Evolutionary conservation across 257 asterid genomes (phyloP), one percentile per base, ranked within the genome.

Genomic region (Asclepias syriaca): DNA sequence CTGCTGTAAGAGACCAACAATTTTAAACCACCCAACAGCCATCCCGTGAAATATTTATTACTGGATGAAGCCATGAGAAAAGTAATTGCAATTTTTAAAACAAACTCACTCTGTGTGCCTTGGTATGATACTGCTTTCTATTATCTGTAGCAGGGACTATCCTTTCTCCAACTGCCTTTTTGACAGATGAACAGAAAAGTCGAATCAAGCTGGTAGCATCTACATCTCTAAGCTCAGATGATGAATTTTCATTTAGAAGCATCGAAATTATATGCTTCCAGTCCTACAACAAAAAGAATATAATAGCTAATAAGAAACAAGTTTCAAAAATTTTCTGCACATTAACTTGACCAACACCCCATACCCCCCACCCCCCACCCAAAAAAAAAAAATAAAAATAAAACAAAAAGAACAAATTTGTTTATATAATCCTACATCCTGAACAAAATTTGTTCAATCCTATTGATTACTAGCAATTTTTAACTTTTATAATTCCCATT

Each of bases 91-190:
- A 34, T 50, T 68, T 51, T 39, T 24, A 21, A 51, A 53, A 19
- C 53, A 50, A 60, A 74, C 85, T 78, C 78, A 87, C 98, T 86
- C 83, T 87, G 75, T 93, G 98, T 77, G 92, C 96, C 77, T 89
- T 93, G 74, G 86, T 89, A 45, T 77, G 75, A 74, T 90, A 86
- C 40, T 86, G 94, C 76, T 84, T 90, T 84, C 93, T 91, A 55
- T 87, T 90, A 77, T 90, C 97, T 74, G 88, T 89, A 48, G 90
- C 92, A 77, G 98, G 98, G 75, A 95, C 96, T 72, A 95, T 95
- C 85, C 86, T 92, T 85, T 90, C 98, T 69, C 97, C 97, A 29
- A 95, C 92, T 55, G 99, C 96, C 91, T 95, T 95, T 77, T 85
- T 87, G n/a, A 85, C 72, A 67, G 99, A 95, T 57, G 98, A 92